These are phyloP conservation scores for Phaeosphaeria sp. DNA, from an alignment of 2,329 filamentous ascomycete genomes.

Conservation along the genomic window DNA sequence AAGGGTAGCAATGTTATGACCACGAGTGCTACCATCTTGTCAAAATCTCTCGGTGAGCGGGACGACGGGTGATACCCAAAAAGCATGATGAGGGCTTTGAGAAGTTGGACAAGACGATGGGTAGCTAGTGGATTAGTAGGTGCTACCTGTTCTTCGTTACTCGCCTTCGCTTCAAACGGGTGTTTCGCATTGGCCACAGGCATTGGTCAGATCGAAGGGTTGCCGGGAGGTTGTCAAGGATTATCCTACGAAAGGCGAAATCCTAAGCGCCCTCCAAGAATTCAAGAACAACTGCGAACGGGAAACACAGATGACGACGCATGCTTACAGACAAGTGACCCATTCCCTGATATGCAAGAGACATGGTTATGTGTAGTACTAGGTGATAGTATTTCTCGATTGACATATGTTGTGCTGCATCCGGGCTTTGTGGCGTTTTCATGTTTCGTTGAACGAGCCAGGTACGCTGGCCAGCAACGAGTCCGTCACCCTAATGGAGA, in stretches of 20 bases:
- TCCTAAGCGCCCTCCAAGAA: slow-evolving; percentile 5
- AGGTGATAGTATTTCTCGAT: slow-evolving; percentile 17
- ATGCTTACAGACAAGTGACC: slow-evolving; percentile 6
- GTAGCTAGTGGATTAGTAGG: slow-evolving; percentile 1
- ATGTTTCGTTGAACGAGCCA: slow-evolving; percentile 16
- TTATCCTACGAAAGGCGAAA: slow-evolving; percentile 1
- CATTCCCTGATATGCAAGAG: background rate
- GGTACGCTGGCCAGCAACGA: slow-evolving; percentile 7
- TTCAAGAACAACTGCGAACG: slow-evolving; percentile 13
- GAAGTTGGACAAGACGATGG: background rate
- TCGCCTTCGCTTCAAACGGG: slow-evolving; percentile 1
- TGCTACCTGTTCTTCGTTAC: slow-evolving; percentile 5
- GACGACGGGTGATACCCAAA: slow-evolving; percentile 12
- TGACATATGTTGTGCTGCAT: slow-evolving; percentile 29
- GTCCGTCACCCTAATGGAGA: background rate
- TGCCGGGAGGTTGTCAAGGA: slow-evolving; percentile 8
- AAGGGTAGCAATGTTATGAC: background rate
- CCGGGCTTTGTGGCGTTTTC: slow-evolving; percentile 47
- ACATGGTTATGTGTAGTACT: background rate
- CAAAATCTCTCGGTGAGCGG: slow-evolving; percentile 28
- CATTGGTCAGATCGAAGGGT: background rate
- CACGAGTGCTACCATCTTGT: slow-evolving; percentile 29
- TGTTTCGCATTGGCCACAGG: background rate
- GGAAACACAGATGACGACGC: slow-evolving; percentile 17
- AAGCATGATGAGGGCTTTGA: background rate